Evolutionary conservation across 2,329 filamentous ascomycete species (phyloP), one percentile per base, ranked within the genome.

Genomic region (Chrysoporthe austroafricana): DNA sequence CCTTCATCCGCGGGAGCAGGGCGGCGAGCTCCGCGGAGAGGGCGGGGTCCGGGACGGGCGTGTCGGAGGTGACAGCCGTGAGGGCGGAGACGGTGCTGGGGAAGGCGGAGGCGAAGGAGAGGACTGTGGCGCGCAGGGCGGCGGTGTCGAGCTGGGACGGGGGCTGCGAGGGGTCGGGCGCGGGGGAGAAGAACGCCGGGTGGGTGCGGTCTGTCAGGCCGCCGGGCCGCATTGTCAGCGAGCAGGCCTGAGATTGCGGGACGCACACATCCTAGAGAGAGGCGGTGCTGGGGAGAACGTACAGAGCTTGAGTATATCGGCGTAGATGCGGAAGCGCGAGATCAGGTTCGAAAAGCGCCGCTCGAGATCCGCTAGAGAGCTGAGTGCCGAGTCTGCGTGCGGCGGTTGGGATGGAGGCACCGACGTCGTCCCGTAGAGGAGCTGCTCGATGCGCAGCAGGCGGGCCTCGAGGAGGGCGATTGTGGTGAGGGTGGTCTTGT

Each of bases 261-360:
- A 62, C n/a, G 11, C 3, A 7, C 34, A 21, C 21, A 14, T 16
- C 3, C 11, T 3, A 32, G 18, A 43, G 16, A 32, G 2, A 21
- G 18, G 16, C 62, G 26, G 32, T 2, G 21, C 13, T 18, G 9
- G 6, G 13, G 63, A 60, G 7, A 3, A 74, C 85, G 32, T 82
- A 89, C 87, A 88, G 36, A 89, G 86, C 73, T 85, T 85, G 48
- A 90, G 79, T 7, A 90, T 80, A 71, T 89, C 86, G 39, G 81
- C 82, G 71, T 89, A 89, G 65, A 87, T 85, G 62, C 85, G 84
- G 44, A 86, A 78, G 63, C 81, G 80, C 42, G 84, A 83, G 6
- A 85, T 71, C 7, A 89, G 78, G 43, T 76, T 74, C 16, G 80
- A 78, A 73, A 89, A 86, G 36, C 85, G 84, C 63, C 80, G 80